phyloP scores from a whole-genome alignment of 2,329 filamentous ascomycete species.

The Aspergillus terreus region DNA sequence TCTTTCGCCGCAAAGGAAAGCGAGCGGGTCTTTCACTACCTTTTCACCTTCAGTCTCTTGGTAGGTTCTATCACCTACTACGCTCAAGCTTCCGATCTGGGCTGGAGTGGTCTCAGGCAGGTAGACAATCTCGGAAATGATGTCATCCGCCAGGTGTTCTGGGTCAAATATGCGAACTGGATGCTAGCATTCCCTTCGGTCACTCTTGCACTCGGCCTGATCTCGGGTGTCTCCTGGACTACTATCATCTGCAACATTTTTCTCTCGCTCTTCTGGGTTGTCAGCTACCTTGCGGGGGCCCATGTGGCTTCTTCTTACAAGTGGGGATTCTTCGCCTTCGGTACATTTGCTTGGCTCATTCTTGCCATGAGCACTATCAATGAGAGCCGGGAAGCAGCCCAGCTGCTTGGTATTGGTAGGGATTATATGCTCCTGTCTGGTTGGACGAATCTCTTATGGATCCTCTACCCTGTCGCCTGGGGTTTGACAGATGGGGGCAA shows the following conservation, averaged over 20 bases:
- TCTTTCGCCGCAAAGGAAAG: constrained; percentile 44
- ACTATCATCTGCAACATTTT: constrained; percentile 52
- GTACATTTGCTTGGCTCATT: constrained; percentile 44
- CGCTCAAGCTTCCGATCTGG: constrained; percentile 52
- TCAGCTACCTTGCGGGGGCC: constrained; percentile 50
- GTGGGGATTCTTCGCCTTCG: constrained; percentile 50
- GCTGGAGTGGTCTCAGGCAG: constrained; percentile 29
- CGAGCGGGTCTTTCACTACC: constrained; percentile 56
- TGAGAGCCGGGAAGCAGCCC: constrained; percentile 37
- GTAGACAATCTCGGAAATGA: constrained; percentile 28
- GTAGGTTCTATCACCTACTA: constrained; percentile 52
- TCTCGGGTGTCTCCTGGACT: constrained; percentile 54
- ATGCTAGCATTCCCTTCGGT: constrained; percentile 48
- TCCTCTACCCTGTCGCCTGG: constrained; percentile 51
- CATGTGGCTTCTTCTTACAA: constrained; percentile 51
- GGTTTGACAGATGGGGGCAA: constrained; percentile 54
- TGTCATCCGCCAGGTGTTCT: constrained; percentile 50
- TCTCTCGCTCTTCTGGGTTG: constrained; percentile 50
- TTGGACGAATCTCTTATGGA: constrained; percentile 41
- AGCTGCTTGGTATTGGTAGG: constrained; percentile 40
- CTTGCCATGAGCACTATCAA: constrained; percentile 46
- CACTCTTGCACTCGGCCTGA: constrained; percentile 31
- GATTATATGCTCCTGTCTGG: constrained; percentile 47
- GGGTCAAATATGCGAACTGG: constrained; percentile 54
- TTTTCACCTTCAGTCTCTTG: constrained; percentile 50